Evolutionary conservation across 2,329 filamentous ascomycete species (phyloP).

Genomic region (Cytospora piceicola): DNA sequence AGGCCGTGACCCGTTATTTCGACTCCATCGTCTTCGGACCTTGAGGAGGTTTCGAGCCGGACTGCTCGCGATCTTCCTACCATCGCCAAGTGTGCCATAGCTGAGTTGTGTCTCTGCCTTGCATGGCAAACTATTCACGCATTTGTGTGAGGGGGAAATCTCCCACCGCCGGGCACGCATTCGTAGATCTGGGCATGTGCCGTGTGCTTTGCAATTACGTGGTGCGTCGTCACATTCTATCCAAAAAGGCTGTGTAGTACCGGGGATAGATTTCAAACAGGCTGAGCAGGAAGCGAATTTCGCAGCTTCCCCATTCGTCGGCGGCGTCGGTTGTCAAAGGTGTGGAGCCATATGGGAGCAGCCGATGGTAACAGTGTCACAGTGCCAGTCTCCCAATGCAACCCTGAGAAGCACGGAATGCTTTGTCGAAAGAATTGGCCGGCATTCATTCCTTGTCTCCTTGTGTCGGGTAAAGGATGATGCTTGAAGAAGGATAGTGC

Average conservation of each 20-base stretch:
- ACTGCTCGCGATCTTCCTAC: not conserved
- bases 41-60: slow-evolving; percentile 18
- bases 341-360: slow-evolving; percentile 27
- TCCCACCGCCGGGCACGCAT: slow-evolving; percentile 1
- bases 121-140: not conserved
- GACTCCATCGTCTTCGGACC: slow-evolving; percentile 8
- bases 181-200: slow-evolving; percentile 13
- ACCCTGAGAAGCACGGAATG: slow-evolving; percentile 8
- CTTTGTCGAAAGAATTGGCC: not conserved
- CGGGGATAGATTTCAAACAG: slow-evolving; percentile 39
- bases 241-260: not conserved
- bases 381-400: slow-evolving; percentile 17
- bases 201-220: slow-evolving; percentile 2
- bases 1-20: slow-evolving; percentile 20
- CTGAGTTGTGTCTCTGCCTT: not conserved
- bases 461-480: too few relatives aligned
- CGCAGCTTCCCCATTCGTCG: slow-evolving; percentile 35
- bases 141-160: not conserved
- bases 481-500: too few relatives aligned
- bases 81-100: not conserved
- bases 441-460: not conserved
- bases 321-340: slow-evolving; percentile 25
- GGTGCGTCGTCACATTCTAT: not conserved
- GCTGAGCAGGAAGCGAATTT: slow-evolving; percentile 47
- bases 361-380: slow-evolving; percentile 17